Conservation (phyloP, 2,329 filamentous ascomycete species). For the Arachnomyces sp. region DNA sequence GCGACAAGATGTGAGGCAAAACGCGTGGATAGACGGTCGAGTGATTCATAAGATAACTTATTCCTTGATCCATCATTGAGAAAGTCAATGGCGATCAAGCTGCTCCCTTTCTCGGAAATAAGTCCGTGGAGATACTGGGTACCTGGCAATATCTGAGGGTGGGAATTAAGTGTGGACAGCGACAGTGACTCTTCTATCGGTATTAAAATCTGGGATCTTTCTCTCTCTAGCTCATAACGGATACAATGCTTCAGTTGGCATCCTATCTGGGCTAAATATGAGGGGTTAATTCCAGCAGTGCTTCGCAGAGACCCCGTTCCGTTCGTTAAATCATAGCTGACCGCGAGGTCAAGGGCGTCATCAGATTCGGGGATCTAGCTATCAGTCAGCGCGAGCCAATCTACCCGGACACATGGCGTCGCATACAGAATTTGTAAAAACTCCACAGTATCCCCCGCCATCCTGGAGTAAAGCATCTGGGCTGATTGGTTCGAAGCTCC, state of each 20-base stretch:
- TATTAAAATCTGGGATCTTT: slow-evolving; percentile 10
- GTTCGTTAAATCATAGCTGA: slow-evolving; percentile 17
- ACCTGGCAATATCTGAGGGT: slow-evolving; percentile 45
- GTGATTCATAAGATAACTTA: slow-evolving; percentile 51
- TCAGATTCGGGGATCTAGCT: too few species aligned
- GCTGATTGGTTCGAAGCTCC: slow-evolving; percentile 12
- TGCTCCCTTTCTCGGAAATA: slow-evolving; percentile 39
- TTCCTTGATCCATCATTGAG: slow-evolving; percentile 40
- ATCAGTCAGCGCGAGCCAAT: too few species aligned
- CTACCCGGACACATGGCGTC: not conserved
- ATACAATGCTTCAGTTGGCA: slow-evolving; percentile 22
- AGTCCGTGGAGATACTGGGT: slow-evolving; percentile 55
- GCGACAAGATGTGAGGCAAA: slow-evolving; percentile 46
- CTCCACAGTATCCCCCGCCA: slow-evolving; percentile 17
- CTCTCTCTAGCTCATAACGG: slow-evolving; percentile 15
- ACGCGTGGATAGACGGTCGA: slow-evolving; percentile 51
- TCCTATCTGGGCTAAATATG: slow-evolving; percentile 22
- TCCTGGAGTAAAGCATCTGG: slow-evolving; percentile 10
- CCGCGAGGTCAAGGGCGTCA: slow-evolving; percentile 14
- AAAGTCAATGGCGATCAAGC: slow-evolving; percentile 55
- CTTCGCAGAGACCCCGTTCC: slow-evolving; percentile 20
- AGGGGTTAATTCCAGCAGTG: slow-evolving; percentile 15
- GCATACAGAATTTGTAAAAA: slow-evolving; percentile 17
- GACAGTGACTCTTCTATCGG: slow-evolving; percentile 1
- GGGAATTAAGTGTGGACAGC: slow-evolving; percentile 51